These are phyloP conservation scores for Cordyceps militaris DNA, from an alignment of 2,329 filamentous ascomycete species.

Conservation along the genomic window DNA sequence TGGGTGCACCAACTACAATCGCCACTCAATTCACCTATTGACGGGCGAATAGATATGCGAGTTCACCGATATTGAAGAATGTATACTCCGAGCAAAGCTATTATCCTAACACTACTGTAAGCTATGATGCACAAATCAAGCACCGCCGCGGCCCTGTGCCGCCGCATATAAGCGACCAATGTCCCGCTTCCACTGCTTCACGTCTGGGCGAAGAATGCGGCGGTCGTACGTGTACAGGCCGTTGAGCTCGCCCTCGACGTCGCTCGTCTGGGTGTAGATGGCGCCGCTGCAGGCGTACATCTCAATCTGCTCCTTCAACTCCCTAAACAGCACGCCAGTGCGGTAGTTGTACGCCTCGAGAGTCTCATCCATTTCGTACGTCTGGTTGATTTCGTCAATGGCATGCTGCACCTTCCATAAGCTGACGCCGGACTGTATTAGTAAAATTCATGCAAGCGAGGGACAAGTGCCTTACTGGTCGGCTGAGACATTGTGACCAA, in stretches of 20 bases:
- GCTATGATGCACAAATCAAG: background rate
- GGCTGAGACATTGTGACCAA: slow-evolving; percentile 57
- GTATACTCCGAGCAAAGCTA: background rate
- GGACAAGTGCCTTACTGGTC: slow-evolving; percentile 41
- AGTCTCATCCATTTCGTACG: slow-evolving; percentile 57
- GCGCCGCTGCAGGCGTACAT: slow-evolving; percentile 57
- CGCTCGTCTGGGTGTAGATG: slow-evolving; percentile 67
- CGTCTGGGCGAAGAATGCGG: slow-evolving; percentile 48
- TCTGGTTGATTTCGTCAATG: slow-evolving; percentile 54
- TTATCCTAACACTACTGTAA: background rate
- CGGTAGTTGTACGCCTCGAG: slow-evolving; percentile 61
- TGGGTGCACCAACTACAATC: too few species aligned
- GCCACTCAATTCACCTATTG: too few species aligned
- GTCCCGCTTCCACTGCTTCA: slow-evolving; percentile 51
- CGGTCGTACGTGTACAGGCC: slow-evolving; percentile 64
- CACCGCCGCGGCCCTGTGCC: slow-evolving; percentile 27
- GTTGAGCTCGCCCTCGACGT: slow-evolving; percentile 69
- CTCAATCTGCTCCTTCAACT: slow-evolving; percentile 55
- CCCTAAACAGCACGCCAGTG: slow-evolving; percentile 50
- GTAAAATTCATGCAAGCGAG: background rate
- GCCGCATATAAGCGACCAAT: slow-evolving; percentile 55
- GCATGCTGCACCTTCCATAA: slow-evolving; percentile 58
- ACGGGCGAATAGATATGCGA: too few species aligned
- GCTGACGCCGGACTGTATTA: slow-evolving; percentile 24
- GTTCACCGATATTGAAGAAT: slow-evolving; percentile 16